These are phyloP conservation scores for Populus hybrid DNA, from an alignment of 441 rosid genomes.

Conservation along the genomic window DNA sequence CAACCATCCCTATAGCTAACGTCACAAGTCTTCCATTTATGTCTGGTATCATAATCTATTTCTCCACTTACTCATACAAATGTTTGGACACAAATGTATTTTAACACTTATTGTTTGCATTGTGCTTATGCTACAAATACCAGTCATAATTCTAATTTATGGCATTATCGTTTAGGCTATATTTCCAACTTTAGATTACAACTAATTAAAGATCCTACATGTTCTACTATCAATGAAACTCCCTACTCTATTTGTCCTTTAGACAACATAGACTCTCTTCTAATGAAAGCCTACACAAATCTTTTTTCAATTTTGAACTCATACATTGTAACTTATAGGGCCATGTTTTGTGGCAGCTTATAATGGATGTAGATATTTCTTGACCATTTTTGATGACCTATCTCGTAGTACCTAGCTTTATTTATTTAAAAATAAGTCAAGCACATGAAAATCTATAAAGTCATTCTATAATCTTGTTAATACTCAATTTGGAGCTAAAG, in stretches of 20 bases:
- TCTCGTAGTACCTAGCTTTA: neutral
- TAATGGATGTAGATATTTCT: neutral
- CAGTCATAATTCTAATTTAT: too few relatives aligned
- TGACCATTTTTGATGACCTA: neutral
- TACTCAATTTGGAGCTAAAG: neutral
- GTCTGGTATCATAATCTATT: neutral
- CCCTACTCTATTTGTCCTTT: neutral
- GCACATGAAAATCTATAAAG: neutral
- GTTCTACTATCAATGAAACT: too few relatives aligned
- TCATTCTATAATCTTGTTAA: too few relatives aligned
- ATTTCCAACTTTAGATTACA: too few relatives aligned
- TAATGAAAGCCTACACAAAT: too few relatives aligned
- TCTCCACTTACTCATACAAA: neutral
- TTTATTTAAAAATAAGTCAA: neutral
- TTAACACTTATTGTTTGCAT: too few relatives aligned
- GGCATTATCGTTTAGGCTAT: neutral
- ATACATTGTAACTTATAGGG: neutral
- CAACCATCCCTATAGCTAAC: rapidly evolving
- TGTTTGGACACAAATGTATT: too few relatives aligned
- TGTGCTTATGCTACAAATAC: neutral
- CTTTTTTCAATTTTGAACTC: neutral
- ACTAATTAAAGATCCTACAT: too few relatives aligned
- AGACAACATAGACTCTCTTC: neutral
- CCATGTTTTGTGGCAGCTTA: neutral
- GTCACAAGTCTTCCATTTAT: too few relatives aligned